phyloP scores from a whole-genome alignment of 2,329 filamentous ascomycete species.

The Rutstroemia sp. region DNA sequence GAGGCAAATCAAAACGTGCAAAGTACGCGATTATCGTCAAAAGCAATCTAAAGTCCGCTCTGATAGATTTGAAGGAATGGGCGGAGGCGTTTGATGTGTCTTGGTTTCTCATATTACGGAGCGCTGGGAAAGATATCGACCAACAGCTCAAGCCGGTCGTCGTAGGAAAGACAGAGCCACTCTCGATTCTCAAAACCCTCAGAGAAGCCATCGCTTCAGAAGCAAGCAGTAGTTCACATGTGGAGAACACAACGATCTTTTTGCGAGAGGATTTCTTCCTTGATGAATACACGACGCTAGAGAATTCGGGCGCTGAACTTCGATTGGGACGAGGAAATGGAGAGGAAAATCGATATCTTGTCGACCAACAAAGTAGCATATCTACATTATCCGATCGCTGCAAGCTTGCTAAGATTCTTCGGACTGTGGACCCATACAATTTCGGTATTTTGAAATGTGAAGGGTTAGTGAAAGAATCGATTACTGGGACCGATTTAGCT shows the following conservation, averaged over 20 bases:
- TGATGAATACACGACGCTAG: background rate
- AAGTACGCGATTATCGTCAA: conserved; percentile 14
- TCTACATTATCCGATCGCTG: background rate
- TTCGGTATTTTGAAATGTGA: conserved; percentile 19
- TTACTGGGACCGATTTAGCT: background rate
- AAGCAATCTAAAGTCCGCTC: conserved; percentile 9
- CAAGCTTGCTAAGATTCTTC: background rate
- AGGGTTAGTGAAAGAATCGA: conserved; percentile 13
- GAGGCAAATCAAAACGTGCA: conserved; percentile 1
- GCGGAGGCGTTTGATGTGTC: conserved; percentile 18
- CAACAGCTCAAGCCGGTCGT: background rate
- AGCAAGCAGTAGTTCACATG: background rate
- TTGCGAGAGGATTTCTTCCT: background rate
- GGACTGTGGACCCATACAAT: conserved; percentile 12
- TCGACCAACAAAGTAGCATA: background rate
- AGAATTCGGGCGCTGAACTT: background rate
- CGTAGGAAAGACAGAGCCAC: background rate
- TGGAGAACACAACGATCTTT: background rate
- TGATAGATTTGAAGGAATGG: conserved; percentile 21
- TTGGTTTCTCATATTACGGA: conserved; percentile 19
- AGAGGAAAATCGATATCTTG: background rate
- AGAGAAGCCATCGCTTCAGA: background rate
- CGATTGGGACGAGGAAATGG: background rate
- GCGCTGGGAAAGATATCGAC: background rate
- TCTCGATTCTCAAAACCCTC: background rate